Evolutionary conservation across 495 filamentous ascomycete genomes (phyloP), one percentile per base, ranked within the genome.

Genomic region (Talaromyces ruber): DNA sequence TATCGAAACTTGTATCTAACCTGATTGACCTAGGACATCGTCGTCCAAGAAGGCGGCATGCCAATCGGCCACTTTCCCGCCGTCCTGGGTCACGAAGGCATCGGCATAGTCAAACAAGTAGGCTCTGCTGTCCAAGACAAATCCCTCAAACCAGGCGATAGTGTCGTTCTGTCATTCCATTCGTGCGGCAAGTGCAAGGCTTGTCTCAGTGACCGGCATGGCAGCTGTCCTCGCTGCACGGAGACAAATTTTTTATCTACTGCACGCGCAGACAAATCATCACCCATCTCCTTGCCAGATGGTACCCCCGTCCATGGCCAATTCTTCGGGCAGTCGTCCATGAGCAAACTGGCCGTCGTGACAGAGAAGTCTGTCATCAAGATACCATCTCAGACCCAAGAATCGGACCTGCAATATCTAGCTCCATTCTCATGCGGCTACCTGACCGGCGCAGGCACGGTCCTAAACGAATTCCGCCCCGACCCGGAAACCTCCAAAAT

Each of bases 61-160:
- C 67, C 81, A 77, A 9, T 72, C 74, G 25, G 74, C 67, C 65
- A 82, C 79, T 14, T 74, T 71, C 54, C 67, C 68, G 65, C 74
- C 62, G 60, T 82, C 74, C 45, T 82, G 79, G 57, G 82, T 14
- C 82, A 85, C 62, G 82, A 85, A 70, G 82, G 82, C 30, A 74
- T 76, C 2, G 82, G 82, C 6, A 64, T 79, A 21, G 71, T 85
- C 21, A 67, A 76, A 28, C 66, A 67, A 12, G 25, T 79, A n/a
- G 82, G 82, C 9, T 72, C 73, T 24, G 62, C 58, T 0, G 76
- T 79, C 43, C 74, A 74, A 26, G 68, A 71, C 51, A 67, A 70
- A 26, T 62, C 73, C 30, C 66, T 83, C 5, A 55, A 66, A 24
- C 78, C 26, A 16, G 51, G 51, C 12, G 51, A 54, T 12, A 54